Base-by-base conservation (phyloP, 768 basidiomycete genomes). In the Calvatia gigantea region DNA sequence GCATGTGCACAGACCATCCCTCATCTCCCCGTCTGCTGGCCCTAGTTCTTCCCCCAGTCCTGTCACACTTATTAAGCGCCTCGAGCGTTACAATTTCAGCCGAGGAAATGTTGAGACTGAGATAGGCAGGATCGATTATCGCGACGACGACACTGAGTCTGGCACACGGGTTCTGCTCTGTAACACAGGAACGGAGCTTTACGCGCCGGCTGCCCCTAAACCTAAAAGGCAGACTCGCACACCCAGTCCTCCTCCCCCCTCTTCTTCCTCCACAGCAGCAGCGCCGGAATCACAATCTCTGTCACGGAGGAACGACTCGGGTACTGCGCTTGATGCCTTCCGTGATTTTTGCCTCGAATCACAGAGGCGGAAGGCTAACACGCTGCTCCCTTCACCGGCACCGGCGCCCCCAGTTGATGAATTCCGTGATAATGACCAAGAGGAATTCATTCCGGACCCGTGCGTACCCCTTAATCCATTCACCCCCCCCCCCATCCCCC, bases 81-180 rank as follows among this genome's bases (percentile, higher is more conserved):
- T 70, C 11, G 69, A 70, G 42, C 56, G 60, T 17, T 62, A 62
- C 46, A 55, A 62, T 28, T 57, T 57, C 8, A 66, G 66, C 38
- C 63, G 56, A 3, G 73, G 74, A 4, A 70, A 64, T 21, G 65
- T 69, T 12, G 67, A 67, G 58, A 70, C 65, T 1, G 64, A 69
- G 39, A 61, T 76, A 19, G 75, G 73, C 14, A 58, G 57, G 9
- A 60, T 75, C 43, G 67, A 67, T 50, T 61, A 62, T 32, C 43
- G 35, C 19, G 64, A 63, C 5, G 42, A 60, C n/a, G 58, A 60
- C 19, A 37, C 33, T 19, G 67, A 64, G 17, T n/a, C n/a, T n/a
- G n/a, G n/a, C n/a, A 59, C 65, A 27, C 65, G 60, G 49, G 49
- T 71, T 33, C 60, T 58, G 35, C 44, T 73, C 4, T 68, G 64